These are phyloP conservation scores for Penicillium salamii DNA, from an alignment of 495 filamentous ascomycete species.

Conservation along the genomic window DNA sequence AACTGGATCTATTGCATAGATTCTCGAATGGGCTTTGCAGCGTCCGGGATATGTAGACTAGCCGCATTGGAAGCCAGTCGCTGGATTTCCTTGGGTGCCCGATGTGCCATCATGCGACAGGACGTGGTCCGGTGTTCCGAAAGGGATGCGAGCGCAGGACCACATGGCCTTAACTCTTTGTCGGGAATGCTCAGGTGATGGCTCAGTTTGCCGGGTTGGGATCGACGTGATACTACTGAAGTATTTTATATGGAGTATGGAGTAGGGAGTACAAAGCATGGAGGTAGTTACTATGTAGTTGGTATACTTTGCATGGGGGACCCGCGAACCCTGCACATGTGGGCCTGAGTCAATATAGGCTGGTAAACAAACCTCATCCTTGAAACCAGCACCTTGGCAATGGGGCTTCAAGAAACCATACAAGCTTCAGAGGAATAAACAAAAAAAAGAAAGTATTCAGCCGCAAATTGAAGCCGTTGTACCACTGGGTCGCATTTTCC, in stretches of 20 bases:
- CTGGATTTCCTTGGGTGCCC: background rate
- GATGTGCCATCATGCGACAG: constrained; percentile 1
- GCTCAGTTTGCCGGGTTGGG: background rate
- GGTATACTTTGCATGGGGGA: too few species aligned
- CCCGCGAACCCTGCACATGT: too few species aligned
- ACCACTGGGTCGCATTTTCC: constrained; percentile 2
- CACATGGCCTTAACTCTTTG: background rate
- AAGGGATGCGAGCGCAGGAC: background rate
- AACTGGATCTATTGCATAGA: background rate
- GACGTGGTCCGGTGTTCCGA: background rate
- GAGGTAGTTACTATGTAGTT: too few species aligned
- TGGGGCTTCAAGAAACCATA: too few species aligned
- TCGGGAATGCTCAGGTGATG: background rate
- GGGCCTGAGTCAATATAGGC: background rate
- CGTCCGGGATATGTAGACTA: background rate
- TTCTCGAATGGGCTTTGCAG: background rate
- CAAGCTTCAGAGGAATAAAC: background rate
- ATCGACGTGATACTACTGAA: background rate
- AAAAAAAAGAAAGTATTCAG: background rate
- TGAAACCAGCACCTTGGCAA: background rate
- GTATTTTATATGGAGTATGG: background rate
- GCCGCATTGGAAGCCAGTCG: background rate
- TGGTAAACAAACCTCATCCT: too few species aligned
- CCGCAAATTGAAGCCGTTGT: background rate
- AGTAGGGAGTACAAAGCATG: background rate